These are phyloP conservation scores for Kalmusia sp. DNA, from an alignment of 2,329 filamentous ascomycete species.

Conservation along the genomic window DNA sequence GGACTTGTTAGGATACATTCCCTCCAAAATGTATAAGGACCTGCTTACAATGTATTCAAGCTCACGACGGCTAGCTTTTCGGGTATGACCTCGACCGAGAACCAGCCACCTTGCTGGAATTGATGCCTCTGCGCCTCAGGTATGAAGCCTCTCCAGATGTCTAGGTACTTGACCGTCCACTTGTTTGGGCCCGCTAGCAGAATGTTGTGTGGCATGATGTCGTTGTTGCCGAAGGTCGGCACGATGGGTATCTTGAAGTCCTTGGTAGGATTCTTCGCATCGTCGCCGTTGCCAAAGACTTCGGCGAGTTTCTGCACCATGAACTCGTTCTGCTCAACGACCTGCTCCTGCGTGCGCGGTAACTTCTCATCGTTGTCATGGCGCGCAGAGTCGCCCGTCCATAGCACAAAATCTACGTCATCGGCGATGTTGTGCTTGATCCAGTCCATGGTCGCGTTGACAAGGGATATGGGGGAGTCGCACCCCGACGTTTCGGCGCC, in stretches of 20 bases:
- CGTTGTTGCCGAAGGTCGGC: slow-evolving; percentile 95
- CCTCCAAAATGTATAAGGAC: not conserved
- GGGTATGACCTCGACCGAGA: slow-evolving; percentile 89
- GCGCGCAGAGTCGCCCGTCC: slow-evolving; percentile 89
- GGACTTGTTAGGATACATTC: slow-evolving; percentile 7
- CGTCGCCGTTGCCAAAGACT: slow-evolving; percentile 68
- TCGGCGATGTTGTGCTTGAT: slow-evolving; percentile 79
- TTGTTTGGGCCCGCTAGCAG: slow-evolving; percentile 83
- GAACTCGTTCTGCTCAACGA: slow-evolving; percentile 78
- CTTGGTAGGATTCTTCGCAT: slow-evolving; percentile 57
- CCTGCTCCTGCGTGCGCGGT: slow-evolving; percentile 76
- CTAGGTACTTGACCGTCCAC: slow-evolving; percentile 79
- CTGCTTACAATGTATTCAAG: slow-evolving; percentile 78
- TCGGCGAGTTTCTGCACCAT: slow-evolving; percentile 79
- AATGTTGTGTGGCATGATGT: slow-evolving; percentile 96
- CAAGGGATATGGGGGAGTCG: slow-evolving; percentile 79
- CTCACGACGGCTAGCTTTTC: slow-evolving; percentile 87
- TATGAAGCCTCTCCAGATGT: slow-evolving; percentile 86
- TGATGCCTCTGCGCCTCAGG: slow-evolving; percentile 90
- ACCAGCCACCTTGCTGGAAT: slow-evolving; percentile 94
- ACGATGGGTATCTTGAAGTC: slow-evolving; percentile 79
- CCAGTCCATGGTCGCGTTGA: slow-evolving; percentile 92
- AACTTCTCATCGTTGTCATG: slow-evolving; percentile 86
- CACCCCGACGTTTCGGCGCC: slow-evolving; percentile 89
- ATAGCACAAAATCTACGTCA: slow-evolving; percentile 85